Evolutionary conservation across 768 basidiomycete genomes (phyloP).

Genomic region (Dioszegia crocea): DNA sequence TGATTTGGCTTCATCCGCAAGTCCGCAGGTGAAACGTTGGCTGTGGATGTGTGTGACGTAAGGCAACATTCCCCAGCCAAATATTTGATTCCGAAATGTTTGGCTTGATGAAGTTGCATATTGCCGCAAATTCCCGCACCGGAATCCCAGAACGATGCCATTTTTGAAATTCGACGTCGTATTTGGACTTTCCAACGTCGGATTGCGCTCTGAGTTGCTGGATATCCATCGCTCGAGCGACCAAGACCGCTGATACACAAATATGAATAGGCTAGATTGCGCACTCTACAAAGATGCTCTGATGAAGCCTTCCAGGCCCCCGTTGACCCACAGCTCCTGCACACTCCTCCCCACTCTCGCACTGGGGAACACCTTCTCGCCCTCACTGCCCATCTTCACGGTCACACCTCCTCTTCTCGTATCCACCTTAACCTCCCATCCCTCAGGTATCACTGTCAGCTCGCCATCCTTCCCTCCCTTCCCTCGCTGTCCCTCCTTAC

Average conservation of each 20-base stretch:
- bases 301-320: slow-evolving; percentile 88
- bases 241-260: too few species aligned
- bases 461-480: slow-evolving; percentile 76
- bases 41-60: not conserved
- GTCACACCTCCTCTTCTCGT: slow-evolving; percentile 69
- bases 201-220: not conserved
- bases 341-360: slow-evolving; percentile 85
- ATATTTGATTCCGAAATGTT: not conserved
- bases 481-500: slow-evolving; percentile 68
- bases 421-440: slow-evolving; percentile 61
- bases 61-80: not conserved
- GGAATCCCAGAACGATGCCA: not conserved
- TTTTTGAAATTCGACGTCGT: not conserved
- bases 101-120: not conserved
- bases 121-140: not conserved
- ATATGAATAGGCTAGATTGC: too few species aligned
- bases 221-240: too few species aligned
- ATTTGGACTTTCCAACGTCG: not conserved
- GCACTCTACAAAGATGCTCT: slow-evolving; percentile 44
- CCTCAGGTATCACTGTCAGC: slow-evolving; percentile 69
- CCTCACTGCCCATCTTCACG: slow-evolving; percentile 54
- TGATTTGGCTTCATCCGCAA: too few species aligned
- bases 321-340: slow-evolving; percentile 95
- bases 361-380: slow-evolving; percentile 59
- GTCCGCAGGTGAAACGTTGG: too few species aligned